Base-by-base conservation (phyloP, 2,329 filamentous ascomycete species). In the Neonectria magnoliae region DNA sequence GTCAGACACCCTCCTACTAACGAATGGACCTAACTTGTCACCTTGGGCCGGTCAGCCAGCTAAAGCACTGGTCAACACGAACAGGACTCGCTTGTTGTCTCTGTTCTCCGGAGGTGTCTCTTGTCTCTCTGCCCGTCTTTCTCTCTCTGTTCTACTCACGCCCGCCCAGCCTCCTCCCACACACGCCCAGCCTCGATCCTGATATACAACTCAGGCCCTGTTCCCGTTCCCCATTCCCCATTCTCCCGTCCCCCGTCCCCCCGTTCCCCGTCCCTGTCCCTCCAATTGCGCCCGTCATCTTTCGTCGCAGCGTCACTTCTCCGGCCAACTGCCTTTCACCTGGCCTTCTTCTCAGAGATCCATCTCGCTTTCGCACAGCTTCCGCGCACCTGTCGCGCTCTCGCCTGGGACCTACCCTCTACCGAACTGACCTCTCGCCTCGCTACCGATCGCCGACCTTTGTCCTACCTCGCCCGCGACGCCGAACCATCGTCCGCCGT, bases 121-220 rank as follows among this genome's bases (percentile, higher is more conserved):
- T 29, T 51, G 57, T 36, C 57, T 25, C 52, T 20, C n/a, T 50
- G 18, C 25, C 25, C 25, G 25, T 41, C 42, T 6, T 5, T 5
- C 38, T 29, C 25, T 16, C 27, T 48, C 38, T 64, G 68, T 71
- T 71, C 71, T 66, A 72, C 68, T 54, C 70, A 69, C 66, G 64
- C 69, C 65, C 69, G 69, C 71, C 44, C 33, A 61, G 56, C 71
- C 70, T n/a, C 68, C 64, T 62, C 64, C 59, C 68, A 68, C 65
- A 53, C 69, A 52, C 66, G 71, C 68, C 71, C 69, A 69, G 68
- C 68, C 67, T 70, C 66, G 72, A 72, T 68, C 65, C 69, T 65
- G 69, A 74, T 71, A 74, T 74, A 74, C 72, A 74, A 72, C 69
- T 73, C 57, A 66, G 66, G 65, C 65, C 71, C 64, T 64, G 68